Base-by-base conservation (phyloP, 2,329 filamentous ascomycete genomes). In the Fusarium succisae region DNA sequence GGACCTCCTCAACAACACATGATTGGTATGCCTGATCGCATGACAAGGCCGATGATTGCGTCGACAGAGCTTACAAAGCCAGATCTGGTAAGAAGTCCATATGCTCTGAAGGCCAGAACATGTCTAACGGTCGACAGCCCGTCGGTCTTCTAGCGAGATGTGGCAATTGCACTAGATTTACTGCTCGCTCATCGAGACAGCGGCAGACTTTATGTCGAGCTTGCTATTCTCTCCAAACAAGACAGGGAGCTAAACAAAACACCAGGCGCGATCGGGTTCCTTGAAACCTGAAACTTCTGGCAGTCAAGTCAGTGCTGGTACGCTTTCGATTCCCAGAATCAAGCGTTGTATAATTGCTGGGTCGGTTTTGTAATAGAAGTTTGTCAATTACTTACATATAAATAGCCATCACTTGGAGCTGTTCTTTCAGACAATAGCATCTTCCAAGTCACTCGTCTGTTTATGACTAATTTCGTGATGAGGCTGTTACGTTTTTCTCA, bases 261-360 rank as follows among this genome's bases (percentile, higher is more conserved):
- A 20, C 38, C 12, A 11, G 26, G 7, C 5, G 26, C 43, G 15
- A 20, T n/a, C 22, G 12, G 22, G 5, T 12, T 10, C 14, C 8
- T 17, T 56, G 53, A 43, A 14, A 8, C 32, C 17, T 45, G 11
- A 3, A 45, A 45, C 17, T 2, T 14, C 6, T 28, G 11, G 7
- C 7, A 28, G 1, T 6, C 7, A 14, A 28, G 44, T 6, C 17
- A 45, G 7, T 6, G 1, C 26, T 7, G 7, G 1, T 26, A 20
- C 10, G 17, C 10, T 28, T 45, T 45, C 4, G 1, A 12, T 45
- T 26, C 17, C 43, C 10, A 13, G 4, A 45, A 44, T 8, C n/a
- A 26, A 26, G 15, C n/a, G 43, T 20, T 13, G 2, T 30, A 5
- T 30, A 30, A 30, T 1, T 30, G 30, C 30, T 30, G 30, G 30